Evolutionary conservation across 2,329 filamentous ascomycete genomes (phyloP).

Genomic region (Zasmidium cellare): DNA sequence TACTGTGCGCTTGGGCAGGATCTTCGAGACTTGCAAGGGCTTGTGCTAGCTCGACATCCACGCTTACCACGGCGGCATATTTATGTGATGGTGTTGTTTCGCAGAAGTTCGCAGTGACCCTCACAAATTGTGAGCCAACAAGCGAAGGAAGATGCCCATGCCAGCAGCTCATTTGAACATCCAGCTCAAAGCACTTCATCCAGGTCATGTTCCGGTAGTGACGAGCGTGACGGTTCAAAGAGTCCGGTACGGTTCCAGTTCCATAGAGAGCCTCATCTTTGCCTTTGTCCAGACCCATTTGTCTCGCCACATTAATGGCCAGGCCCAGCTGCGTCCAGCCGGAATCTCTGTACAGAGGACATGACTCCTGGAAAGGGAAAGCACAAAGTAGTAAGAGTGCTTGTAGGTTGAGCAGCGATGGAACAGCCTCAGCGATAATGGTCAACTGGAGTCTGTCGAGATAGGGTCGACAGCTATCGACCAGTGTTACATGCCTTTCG

Average conservation of each 20-base stretch:
- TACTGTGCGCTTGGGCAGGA: neutral
- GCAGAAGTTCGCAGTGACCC: neutral
- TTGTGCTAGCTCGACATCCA: slow-evolving; percentile 1
- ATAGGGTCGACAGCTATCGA: neutral
- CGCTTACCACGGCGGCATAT: slow-evolving; percentile 3
- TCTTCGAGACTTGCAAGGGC: neutral
- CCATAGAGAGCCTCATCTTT: slow-evolving; percentile 6
- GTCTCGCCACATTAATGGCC: slow-evolving; percentile 8
- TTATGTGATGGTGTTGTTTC: neutral
- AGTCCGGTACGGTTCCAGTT: neutral
- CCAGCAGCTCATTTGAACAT: slow-evolving; percentile 8
- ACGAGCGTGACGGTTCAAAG: neutral
- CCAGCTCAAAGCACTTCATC: slow-evolving; percentile 9
- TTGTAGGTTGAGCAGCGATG: slow-evolving; percentile 5
- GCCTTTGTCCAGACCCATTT: slow-evolving; percentile 10
- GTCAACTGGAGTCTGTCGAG: neutral
- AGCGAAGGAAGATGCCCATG: slow-evolving; percentile 5
- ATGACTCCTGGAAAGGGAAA: neutral
- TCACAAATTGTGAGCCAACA: neutral
- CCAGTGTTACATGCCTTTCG: neutral
- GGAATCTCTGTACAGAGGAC: neutral
- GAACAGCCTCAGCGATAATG: neutral
- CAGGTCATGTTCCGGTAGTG: slow-evolving; percentile 2
- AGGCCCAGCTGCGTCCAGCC: slow-evolving; percentile 6
- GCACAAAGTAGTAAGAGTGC: slow-evolving; percentile 5